phyloP scores from a whole-genome alignment of 2,329 filamentous ascomycete genomes.

The Coniochaeta sp. region DNA sequence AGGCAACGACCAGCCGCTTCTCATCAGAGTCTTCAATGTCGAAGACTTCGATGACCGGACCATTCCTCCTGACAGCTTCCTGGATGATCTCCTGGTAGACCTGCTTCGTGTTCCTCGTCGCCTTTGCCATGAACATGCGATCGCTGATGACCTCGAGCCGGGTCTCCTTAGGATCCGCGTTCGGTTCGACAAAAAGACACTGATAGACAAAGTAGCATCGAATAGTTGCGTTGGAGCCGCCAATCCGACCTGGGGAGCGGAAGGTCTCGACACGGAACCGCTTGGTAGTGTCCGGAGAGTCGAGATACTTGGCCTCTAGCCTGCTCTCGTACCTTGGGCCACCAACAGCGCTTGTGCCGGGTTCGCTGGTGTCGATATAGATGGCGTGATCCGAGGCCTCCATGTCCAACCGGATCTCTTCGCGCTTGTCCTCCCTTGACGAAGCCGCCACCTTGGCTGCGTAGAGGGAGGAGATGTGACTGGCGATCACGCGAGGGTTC shows the following conservation, averaged over 20 bases:
- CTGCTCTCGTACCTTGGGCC: slow-evolving; percentile 92
- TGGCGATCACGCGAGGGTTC: slow-evolving; percentile 77
- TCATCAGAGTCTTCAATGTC: slow-evolving; percentile 87
- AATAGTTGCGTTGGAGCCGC: slow-evolving; percentile 71
- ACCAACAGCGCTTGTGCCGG: slow-evolving; percentile 66
- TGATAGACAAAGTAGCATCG: slow-evolving; percentile 99
- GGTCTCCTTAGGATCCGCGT: slow-evolving; percentile 71
- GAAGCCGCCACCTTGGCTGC: slow-evolving; percentile 94
- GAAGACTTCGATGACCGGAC: slow-evolving; percentile 95
- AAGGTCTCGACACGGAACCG: slow-evolving; percentile 96
- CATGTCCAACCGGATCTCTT: slow-evolving; percentile 94
- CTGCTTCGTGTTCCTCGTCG: slow-evolving; percentile 88
- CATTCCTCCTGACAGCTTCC: slow-evolving; percentile 74
- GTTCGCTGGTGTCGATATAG: slow-evolving; percentile 95
- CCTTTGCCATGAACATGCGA: slow-evolving; percentile 90
- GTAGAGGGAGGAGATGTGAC: slow-evolving; percentile 92
- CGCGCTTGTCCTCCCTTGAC: slow-evolving; percentile 83
- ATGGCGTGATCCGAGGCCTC: slow-evolving; percentile 92
- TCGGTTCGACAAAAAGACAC: slow-evolving; percentile 77
- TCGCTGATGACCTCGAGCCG: slow-evolving; percentile 88
- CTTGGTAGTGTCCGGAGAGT: slow-evolving; percentile 63
- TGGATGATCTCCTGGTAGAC: slow-evolving; percentile 94
- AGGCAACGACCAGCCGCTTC: slow-evolving; percentile 90
- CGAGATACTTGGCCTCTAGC: slow-evolving; percentile 92
- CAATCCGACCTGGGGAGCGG: slow-evolving; percentile 77